phyloP scores from a whole-genome alignment of 2,329 filamentous ascomycete species.

The Aspergillus felis region DNA sequence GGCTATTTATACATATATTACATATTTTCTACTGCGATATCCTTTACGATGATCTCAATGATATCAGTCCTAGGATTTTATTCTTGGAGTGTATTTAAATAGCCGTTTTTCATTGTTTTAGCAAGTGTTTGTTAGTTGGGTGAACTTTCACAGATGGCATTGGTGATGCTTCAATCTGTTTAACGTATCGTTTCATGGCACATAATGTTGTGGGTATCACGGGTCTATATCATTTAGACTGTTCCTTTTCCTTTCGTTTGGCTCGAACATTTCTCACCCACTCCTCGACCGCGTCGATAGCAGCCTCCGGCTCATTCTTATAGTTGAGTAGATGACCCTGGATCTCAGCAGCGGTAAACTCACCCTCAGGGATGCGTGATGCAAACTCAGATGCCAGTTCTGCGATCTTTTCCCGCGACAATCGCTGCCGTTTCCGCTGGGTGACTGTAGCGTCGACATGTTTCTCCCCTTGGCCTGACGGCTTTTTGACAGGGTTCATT shows the following conservation, averaged over 20 bases:
- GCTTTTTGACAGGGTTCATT: neutral
- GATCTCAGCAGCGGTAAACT: conserved; percentile 40
- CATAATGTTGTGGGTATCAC: neutral
- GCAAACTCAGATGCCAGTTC: conserved; percentile 30
- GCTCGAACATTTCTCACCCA: conserved; percentile 28
- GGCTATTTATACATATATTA: neutral
- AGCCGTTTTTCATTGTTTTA: too few species aligned
- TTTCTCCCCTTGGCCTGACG: neutral
- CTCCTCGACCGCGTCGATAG: conserved; percentile 25
- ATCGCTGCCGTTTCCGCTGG: conserved; percentile 1
- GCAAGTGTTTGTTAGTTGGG: too few species aligned
- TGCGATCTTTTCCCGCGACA: conserved; percentile 18
- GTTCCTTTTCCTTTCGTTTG: conserved; percentile 21
- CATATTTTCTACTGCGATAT: neutral
- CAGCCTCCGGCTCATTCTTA: conserved; percentile 29
- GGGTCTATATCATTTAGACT: neutral
- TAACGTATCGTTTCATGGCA: neutral
- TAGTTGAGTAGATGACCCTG: conserved; percentile 39
- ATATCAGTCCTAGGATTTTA: neutral
- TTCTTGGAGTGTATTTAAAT: neutral
- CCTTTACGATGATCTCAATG: neutral
- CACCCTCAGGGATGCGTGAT: conserved; percentile 25
- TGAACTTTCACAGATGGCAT: too few species aligned
- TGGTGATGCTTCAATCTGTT: neutral
- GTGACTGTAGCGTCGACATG: neutral